Base-by-base conservation (phyloP, 768 basidiomycete genomes). In the Tricholoma sp. region DNA sequence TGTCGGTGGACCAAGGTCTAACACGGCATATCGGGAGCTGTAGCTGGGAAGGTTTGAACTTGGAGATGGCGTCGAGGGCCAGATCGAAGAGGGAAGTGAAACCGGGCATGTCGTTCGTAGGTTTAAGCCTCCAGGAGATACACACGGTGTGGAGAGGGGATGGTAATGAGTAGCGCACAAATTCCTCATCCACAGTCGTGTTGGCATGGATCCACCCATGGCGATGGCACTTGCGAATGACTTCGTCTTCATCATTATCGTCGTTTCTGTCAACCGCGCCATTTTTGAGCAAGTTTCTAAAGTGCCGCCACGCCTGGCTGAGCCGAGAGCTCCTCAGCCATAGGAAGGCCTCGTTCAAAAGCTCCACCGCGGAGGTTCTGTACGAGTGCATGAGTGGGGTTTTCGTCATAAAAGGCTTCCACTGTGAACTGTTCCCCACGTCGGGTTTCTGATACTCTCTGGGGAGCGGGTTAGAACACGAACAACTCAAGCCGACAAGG, bases 31-130 rank as follows among this genome's bases (percentile, higher is more conserved):
- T 53, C 19, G 49, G 59, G 22, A 54, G 16, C 6, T 43, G 24
- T 34, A 59, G 32, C 50, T 41, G 55, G 22, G 50, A 56, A 52
- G 59, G 59, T 31, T 57, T 45, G 43, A 45, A 45, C 43, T 45
- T 22, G 43, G 43, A 45, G 43, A 45, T 45, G 43, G 43, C 19
- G 43, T 22, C 19, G 43, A 45, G 21, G 19, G 43, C 43, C 19
- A 45, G 43, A 45, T 21, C 43, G 43, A 45, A 45, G 43, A 45
- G 43, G 43, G 19, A 45, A 45, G 19, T 10, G 21, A 45, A 45
- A 45, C 4, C 3, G 7, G 43, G 43, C 19, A 45, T 45, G 21
- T 45, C 43, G 21, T 21, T 45, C 43, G 19, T 45, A 45, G 43
- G 43, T 45, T 45, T 45, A 45, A 45, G 43, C 43, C 19, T 45